These are phyloP conservation scores for Lumnitzera littorea DNA, from an alignment of 345 rosid species.

Conservation along the genomic window DNA sequence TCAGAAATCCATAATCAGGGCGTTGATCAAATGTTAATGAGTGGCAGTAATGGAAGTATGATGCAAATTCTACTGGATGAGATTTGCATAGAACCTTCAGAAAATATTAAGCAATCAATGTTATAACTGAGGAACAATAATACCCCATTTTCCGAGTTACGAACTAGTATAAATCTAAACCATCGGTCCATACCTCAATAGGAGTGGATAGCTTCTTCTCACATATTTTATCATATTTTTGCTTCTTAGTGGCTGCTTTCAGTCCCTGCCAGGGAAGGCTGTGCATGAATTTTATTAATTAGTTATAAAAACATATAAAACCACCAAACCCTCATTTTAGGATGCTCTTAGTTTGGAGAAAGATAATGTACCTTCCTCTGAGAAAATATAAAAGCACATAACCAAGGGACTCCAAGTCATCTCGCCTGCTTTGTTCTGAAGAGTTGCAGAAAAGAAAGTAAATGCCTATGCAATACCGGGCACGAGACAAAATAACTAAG, in stretches of 20 bases:
- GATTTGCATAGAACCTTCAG: slow-evolving; percentile 70
- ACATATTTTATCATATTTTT: slow-evolving; percentile 81
- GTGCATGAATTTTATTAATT: slow-evolving; percentile 14
- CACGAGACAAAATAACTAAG: background rate
- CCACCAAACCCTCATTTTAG: background rate
- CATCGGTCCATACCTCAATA: slow-evolving; percentile 48
- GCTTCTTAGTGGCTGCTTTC: slow-evolving; percentile 82
- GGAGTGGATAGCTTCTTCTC: slow-evolving; percentile 88
- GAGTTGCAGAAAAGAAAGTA: background rate
- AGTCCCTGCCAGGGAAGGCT: slow-evolving; percentile 97
- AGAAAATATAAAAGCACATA: slow-evolving; percentile 68
- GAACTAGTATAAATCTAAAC: background rate
- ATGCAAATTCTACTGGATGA: slow-evolving; percentile 82
- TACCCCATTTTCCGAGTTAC: background rate
- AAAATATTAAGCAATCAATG: background rate
- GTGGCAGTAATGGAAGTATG: slow-evolving; percentile 85
- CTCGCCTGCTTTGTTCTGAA: slow-evolving; percentile 75
- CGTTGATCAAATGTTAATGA: slow-evolving; percentile 82
- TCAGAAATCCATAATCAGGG: slow-evolving; percentile 90
- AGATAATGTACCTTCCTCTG: slow-evolving; percentile 71
- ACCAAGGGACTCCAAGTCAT: slow-evolving; percentile 76
- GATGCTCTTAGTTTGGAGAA: too few species aligned
- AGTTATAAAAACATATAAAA: background rate
- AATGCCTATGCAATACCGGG: background rate
- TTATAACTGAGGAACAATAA: background rate